phyloP scores from a whole-genome alignment of 2,329 filamentous ascomycete genomes.

The Stachybotrys elegans region DNA sequence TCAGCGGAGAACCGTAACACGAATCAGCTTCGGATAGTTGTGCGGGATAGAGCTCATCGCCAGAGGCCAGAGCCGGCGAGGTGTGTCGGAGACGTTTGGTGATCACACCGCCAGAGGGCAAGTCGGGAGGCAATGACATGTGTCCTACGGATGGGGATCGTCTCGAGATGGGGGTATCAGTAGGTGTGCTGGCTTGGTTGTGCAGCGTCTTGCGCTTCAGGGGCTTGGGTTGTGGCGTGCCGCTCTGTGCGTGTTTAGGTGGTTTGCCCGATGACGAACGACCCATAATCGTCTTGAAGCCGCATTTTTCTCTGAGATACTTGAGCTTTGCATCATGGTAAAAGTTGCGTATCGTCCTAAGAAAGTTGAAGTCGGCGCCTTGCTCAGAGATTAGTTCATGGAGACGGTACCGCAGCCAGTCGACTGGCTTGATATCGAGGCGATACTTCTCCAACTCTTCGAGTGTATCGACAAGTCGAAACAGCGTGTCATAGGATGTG shows the following conservation, averaged over 20 bases:
- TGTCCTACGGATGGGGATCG: slow-evolving; percentile 20
- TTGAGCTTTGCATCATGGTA: slow-evolving; percentile 52
- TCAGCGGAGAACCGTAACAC: slow-evolving; percentile 38
- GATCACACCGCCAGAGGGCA: no score
- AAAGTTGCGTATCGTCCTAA: slow-evolving; percentile 45
- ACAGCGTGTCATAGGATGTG: slow-evolving; percentile 52
- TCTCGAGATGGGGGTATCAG: slow-evolving; percentile 19
- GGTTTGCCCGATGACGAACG: slow-evolving; percentile 45
- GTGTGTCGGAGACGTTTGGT: slow-evolving; percentile 20
- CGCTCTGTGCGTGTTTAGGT: slow-evolving; percentile 12
- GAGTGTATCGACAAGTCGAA: slow-evolving; percentile 48
- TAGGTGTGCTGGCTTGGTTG: slow-evolving; percentile 20
- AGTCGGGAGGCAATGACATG: slow-evolving; percentile 6
- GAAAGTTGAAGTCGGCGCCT: slow-evolving; percentile 45
- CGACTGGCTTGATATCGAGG: slow-evolving; percentile 45
- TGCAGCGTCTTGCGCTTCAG: slow-evolving; percentile 30
- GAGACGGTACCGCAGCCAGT: slow-evolving; percentile 54
- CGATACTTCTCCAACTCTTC: slow-evolving; percentile 49
- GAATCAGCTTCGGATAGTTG: slow-evolving; percentile 51
- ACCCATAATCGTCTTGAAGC: slow-evolving; percentile 54
- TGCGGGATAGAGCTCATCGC: slow-evolving; percentile 37
- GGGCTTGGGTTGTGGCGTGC: slow-evolving; percentile 15
- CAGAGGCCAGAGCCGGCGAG: slow-evolving; percentile 14
- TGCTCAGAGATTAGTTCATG: slow-evolving; percentile 40
- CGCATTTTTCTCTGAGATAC: slow-evolving; percentile 43